These are phyloP conservation scores for Ophiocordyceps unilateralis DNA, from an alignment of 2,329 filamentous ascomycete species.

Conservation along the genomic window DNA sequence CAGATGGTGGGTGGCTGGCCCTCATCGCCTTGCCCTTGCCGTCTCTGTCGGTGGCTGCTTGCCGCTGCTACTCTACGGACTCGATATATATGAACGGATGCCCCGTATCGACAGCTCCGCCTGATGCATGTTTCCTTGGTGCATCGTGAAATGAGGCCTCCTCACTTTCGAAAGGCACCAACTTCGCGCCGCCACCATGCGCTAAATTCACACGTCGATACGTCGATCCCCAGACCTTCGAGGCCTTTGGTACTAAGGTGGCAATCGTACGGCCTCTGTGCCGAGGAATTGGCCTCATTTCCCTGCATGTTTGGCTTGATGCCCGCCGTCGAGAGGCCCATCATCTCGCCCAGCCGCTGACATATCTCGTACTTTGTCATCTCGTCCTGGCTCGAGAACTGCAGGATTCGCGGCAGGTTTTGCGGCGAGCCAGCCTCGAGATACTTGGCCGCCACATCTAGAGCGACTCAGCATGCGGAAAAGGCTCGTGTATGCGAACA, in stretches of 20 bases:
- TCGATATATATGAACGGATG: not conserved
- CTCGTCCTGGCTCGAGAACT: constrained; percentile 74
- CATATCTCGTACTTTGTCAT: constrained; percentile 88
- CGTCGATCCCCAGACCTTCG: constrained; percentile 55
- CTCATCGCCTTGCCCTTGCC: too few species aligned
- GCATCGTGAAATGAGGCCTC: too few species aligned
- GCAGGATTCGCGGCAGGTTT: constrained; percentile 51
- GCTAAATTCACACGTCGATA: constrained; percentile 56
- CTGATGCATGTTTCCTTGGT: too few species aligned
- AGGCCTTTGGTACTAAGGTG: constrained; percentile 66
- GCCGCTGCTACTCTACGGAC: too few species aligned
- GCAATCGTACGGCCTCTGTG: constrained; percentile 73
- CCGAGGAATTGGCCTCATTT: constrained; percentile 51
- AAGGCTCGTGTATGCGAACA: too few species aligned
- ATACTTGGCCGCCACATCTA: constrained; percentile 58
- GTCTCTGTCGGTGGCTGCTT: too few species aligned
- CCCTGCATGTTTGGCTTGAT: constrained; percentile 56
- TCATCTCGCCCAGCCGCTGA: constrained; percentile 57
- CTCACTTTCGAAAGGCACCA: constrained; percentile 38
- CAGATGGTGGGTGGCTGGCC: too few species aligned
- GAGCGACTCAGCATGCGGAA: not conserved
- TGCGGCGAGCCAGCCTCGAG: constrained; percentile 29
- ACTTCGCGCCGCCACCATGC: constrained; percentile 63
- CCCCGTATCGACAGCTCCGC: not conserved
- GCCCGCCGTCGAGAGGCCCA: constrained; percentile 52